Conservation (phyloP, 192 early-diverging fungal genomes). For the Linderina pennispora region DNA sequence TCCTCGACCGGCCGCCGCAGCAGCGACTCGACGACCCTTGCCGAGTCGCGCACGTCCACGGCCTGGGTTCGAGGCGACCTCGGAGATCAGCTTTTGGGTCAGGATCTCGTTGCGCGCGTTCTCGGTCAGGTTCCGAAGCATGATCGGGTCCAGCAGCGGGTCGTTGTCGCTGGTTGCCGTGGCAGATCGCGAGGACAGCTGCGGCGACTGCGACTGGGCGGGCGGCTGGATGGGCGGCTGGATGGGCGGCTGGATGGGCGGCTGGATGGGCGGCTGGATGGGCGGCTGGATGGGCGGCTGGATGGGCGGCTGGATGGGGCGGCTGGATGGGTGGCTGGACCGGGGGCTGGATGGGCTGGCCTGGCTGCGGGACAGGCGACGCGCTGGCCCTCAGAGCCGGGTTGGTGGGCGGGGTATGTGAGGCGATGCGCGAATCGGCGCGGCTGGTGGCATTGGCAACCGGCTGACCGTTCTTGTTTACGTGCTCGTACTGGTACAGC, state of each 20-base stretch:
- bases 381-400: background rate
- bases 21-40: slow-evolving; percentile 18
- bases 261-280: too few species aligned
- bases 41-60: slow-evolving; percentile 27
- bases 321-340: too few species aligned
- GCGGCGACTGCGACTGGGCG: too few species aligned
- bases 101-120: slow-evolving; percentile 38
- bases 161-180: background rate
- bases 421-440: too few species aligned
- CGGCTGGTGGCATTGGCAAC: too few species aligned
- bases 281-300: slow-evolving; percentile 19
- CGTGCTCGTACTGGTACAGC: slow-evolving; percentile 47
- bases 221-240: too few species aligned
- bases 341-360: slow-evolving; percentile 1
- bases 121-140: slow-evolving; percentile 28
- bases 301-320: slow-evolving; percentile 20
- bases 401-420: background rate
- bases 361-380: background rate
- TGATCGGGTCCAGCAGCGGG: slow-evolving; percentile 27
- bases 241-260: too few species aligned
- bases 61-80: slow-evolving; percentile 31
- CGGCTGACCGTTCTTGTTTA: slow-evolving; percentile 41
- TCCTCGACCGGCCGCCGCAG: slow-evolving; percentile 27
- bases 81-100: slow-evolving; percentile 27
- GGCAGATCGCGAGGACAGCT: too few species aligned